A percentile compares a stretch with the other conserved stretches of the same genome.
These are phyloP conservation scores for Carex arenaria DNA, from an alignment of 202 grass and related monocot species.

Conservation along the genomic window DNA sequence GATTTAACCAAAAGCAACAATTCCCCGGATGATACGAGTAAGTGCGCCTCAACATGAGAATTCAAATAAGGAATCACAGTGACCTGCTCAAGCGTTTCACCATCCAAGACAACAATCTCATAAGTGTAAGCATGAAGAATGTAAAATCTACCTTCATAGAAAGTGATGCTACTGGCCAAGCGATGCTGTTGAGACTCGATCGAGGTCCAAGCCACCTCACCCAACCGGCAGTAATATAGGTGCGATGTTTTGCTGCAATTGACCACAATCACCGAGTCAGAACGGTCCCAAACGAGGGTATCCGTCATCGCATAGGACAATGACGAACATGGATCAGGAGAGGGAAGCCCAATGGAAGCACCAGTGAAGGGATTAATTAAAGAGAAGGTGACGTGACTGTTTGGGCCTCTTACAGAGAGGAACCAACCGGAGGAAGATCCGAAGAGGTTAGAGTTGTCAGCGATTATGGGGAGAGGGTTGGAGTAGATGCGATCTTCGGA, in stretches of 20 bases:
- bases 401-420: constrained; percentile 33
- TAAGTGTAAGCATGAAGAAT: constrained; percentile 47
- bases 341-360: constrained; percentile 27
- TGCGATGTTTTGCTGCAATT: constrained; percentile 28
- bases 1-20: constrained; percentile 48
- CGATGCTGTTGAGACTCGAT: constrained; percentile 27
- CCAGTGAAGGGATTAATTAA: constrained; percentile 56
- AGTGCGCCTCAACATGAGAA: constrained; percentile 35
- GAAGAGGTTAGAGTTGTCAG: neutral
- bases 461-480: constrained; percentile 22
- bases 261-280: constrained; percentile 40
- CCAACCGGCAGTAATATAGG: constrained; percentile 37
- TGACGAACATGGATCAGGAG: constrained; percentile 36
- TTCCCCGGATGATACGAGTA: constrained; percentile 45
- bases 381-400: constrained; percentile 20
- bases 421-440: constrained; percentile 38
- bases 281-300: constrained; percentile 64
- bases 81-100: constrained; percentile 9
- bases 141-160: constrained; percentile 45
- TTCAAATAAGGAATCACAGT: constrained; percentile 30
- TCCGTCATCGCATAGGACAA: constrained; percentile 34
- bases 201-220: constrained; percentile 29
- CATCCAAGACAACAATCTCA: constrained; percentile 45
- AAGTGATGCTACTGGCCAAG: constrained; percentile 50
- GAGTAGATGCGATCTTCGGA: constrained; percentile 51